A percentile compares a stretch with the other conserved stretches of the same genome.
Conservation (phyloP, 139 green algal species). For the Edaphochlamys debaryana region DNA sequence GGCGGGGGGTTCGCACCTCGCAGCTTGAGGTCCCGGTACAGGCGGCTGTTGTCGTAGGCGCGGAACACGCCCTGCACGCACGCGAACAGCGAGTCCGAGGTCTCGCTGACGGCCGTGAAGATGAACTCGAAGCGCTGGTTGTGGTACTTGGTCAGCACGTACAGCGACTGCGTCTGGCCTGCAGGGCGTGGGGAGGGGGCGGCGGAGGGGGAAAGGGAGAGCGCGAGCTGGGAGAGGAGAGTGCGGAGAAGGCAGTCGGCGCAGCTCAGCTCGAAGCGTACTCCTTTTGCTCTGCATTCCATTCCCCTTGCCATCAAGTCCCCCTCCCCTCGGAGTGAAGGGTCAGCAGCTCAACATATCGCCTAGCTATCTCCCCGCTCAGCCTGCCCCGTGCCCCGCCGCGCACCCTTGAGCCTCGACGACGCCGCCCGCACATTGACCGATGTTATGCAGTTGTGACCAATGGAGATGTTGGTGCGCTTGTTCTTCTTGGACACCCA, state of each 20-base stretch:
- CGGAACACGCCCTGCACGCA: conserved; percentile 67
- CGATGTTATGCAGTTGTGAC: conserved; percentile 63
- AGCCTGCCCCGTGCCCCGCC: no score
- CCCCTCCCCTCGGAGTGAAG: no score
- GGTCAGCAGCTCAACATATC: no score
- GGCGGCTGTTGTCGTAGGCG: conserved; percentile 73
- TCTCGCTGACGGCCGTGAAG: conserved; percentile 60
- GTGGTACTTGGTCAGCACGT: conserved; percentile 69
- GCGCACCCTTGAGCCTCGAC: conserved; percentile 67
- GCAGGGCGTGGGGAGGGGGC: neutral
- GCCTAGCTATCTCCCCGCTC: no score
- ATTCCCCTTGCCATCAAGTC: no score
- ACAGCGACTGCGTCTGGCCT: conserved; percentile 62
- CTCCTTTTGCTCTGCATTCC: no score
- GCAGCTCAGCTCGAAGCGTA: no score
- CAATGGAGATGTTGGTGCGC: conserved; percentile 72
- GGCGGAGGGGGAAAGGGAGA: neutral
- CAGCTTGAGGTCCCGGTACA: conserved; percentile 78
- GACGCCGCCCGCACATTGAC: conserved; percentile 56
- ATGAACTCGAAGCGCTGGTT: conserved; percentile 80
- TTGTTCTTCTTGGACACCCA: conserved; percentile 63
- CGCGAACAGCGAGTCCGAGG: conserved; percentile 49
- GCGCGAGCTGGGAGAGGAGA: neutral
- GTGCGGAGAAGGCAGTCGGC: neutral
- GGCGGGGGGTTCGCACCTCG: conserved; percentile 47